These are phyloP conservation scores for Pseudozyma hubeiensis DNA, from an alignment of 1,284 basidiomycete genomes.

Conservation along the genomic window DNA sequence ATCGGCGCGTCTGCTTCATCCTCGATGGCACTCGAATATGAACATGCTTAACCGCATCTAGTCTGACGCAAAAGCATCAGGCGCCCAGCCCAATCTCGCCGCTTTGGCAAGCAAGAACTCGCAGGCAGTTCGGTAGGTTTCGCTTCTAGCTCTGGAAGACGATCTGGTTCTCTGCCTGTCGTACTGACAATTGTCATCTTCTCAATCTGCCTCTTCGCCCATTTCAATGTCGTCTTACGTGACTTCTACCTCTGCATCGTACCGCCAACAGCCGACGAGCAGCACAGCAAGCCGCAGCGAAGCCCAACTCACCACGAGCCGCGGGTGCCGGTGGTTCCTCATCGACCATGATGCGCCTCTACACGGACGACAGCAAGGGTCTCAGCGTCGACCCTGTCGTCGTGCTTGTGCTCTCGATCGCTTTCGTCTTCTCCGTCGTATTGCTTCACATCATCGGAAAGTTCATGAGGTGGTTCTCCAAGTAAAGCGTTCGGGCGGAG, in stretches of 20 bases:
- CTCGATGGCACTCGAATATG: not conserved
- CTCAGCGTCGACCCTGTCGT: conserved; percentile 99
- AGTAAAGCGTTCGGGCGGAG: conserved; percentile 70
- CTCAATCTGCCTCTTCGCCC: not conserved
- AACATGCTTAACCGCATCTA: not conserved
- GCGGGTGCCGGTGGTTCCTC: conserved; percentile 95
- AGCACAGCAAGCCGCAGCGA: conserved; percentile 74
- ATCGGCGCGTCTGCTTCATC: not conserved
- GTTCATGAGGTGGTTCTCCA: conserved; percentile 88
- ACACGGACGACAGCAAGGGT: conserved; percentile 93
- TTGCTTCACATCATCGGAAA: conserved; percentile 98
- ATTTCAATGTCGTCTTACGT: not conserved
- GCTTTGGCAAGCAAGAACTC: conserved; percentile 56
- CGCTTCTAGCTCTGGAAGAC: not conserved
- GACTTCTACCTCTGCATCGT: not conserved
- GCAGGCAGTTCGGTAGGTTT: conserved; percentile 43
- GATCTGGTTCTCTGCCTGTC: too few species aligned
- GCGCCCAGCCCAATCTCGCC: conserved; percentile 55
- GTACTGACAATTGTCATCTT: not conserved
- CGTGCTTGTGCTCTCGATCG: conserved; percentile 93
- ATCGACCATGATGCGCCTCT: conserved; percentile 97
- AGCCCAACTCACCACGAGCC: conserved; percentile 87
- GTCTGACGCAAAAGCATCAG: conserved; percentile 52
- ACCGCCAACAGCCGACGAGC: conserved; percentile 74
- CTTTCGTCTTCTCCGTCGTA: conserved; percentile 98